Conservation (phyloP, 2,329 filamentous ascomycete genomes). For the Apiospora saccharicola region DNA sequence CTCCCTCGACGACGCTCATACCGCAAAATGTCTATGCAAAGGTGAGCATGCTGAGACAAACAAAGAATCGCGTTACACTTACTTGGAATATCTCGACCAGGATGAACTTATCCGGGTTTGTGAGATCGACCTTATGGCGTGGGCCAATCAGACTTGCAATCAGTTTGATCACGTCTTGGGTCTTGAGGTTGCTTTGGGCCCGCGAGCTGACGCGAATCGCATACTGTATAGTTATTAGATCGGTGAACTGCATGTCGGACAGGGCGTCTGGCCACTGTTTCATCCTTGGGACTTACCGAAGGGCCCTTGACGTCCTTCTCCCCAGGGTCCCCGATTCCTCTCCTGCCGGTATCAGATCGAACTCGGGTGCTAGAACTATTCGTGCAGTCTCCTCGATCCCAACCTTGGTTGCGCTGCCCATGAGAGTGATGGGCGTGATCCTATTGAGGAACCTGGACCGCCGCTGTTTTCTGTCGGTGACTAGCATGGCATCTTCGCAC, state of each 20-base stretch:
- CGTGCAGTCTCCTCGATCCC: constrained; percentile 71
- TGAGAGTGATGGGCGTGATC: constrained; percentile 58
- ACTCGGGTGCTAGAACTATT: constrained; percentile 69
- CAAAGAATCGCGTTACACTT: constrained; percentile 36
- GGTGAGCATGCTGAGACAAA: constrained; percentile 25
- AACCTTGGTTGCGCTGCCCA: constrained; percentile 70
- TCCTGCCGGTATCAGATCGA: constrained; percentile 52
- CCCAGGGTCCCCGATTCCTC: constrained; percentile 32
- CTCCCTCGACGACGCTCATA: constrained; percentile 78
- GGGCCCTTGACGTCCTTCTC: constrained; percentile 34
- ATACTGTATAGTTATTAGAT: constrained; percentile 61
- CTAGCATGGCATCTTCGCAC: constrained; percentile 59
- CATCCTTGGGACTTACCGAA: constrained; percentile 49
- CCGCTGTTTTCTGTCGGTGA: constrained; percentile 50
- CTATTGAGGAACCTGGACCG: constrained; percentile 66
- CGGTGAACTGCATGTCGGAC: not conserved
- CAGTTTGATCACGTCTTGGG: constrained; percentile 73
- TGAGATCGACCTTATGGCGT: constrained; percentile 79
- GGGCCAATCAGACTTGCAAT: constrained; percentile 71
- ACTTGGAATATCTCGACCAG: constrained; percentile 84
- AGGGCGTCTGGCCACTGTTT: not conserved
- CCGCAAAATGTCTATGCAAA: constrained; percentile 71
- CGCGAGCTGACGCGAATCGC: constrained; percentile 83
- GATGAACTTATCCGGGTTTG: constrained; percentile 78
- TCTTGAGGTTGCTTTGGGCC: constrained; percentile 73